Evolutionary conservation across 1,284 basidiomycete species (phyloP).

Genomic region (Acaromyces ingoldii): DNA sequence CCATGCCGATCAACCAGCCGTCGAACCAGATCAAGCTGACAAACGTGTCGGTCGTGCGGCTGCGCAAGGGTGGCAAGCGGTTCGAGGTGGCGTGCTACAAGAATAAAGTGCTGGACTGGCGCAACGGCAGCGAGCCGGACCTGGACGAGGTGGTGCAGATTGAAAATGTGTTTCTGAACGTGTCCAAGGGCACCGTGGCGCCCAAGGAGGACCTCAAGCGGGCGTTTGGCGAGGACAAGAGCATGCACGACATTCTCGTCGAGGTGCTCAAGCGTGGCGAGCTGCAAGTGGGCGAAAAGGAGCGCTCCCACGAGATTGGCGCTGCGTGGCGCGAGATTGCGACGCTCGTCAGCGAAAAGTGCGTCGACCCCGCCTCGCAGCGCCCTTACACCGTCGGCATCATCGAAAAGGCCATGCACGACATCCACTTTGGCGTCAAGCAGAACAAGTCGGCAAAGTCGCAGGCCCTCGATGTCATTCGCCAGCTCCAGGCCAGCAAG

Average conservation of each 20-base stretch:
- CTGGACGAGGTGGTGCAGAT: conserved; percentile 96
- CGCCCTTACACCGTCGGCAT: conserved; percentile 88
- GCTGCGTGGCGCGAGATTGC: conserved; percentile 86
- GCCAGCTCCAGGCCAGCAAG: conserved; percentile 59
- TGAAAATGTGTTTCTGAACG: conserved; percentile 90
- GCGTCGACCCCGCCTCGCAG: conserved; percentile 84
- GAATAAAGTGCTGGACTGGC: conserved; percentile 97
- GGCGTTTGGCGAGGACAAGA: conserved; percentile 75
- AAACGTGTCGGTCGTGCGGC: conserved; percentile 89
- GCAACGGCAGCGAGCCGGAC: conserved; percentile 86
- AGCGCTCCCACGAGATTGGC: conserved; percentile 80
- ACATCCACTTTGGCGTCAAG: conserved; percentile 86
- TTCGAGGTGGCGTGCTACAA: conserved; percentile 99
- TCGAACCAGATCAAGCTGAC: conserved; percentile 61
- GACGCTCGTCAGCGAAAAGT: conserved; percentile 87
- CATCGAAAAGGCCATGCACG: conserved; percentile 96
- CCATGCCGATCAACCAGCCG: conserved; percentile 13
- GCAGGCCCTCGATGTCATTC: conserved; percentile 87
- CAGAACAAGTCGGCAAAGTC: conserved; percentile 80
- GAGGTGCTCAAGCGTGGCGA: conserved; percentile 91
- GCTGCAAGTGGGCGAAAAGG: conserved; percentile 93
- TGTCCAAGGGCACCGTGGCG: conserved; percentile 90
- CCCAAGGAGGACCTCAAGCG: conserved; percentile 84
- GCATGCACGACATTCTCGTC: conserved; percentile 69
- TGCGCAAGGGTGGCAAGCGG: conserved; percentile 94